Conservation (phyloP, 495 filamentous ascomycete species). For the Hyaloscypha bicolor region DNA sequence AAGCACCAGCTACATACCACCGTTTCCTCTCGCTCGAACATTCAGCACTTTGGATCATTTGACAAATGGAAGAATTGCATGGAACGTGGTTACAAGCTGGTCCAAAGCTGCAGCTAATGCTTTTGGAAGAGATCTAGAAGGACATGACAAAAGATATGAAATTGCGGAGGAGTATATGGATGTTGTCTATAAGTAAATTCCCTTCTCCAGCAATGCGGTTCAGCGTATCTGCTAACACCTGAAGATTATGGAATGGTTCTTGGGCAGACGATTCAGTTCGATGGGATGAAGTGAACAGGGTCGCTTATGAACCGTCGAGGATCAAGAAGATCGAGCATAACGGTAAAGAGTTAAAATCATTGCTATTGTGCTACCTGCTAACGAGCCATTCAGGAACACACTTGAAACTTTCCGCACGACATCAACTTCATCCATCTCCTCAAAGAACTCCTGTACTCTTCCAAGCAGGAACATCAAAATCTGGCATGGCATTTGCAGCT, state of each 20-base stretch:
- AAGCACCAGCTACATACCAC: too few species aligned
- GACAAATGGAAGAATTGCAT: too few species aligned
- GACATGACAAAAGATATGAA: slow-evolving; percentile 54
- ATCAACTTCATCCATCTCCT: slow-evolving; percentile 63
- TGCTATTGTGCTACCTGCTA: too few species aligned
- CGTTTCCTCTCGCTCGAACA: too few species aligned
- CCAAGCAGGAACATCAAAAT: slow-evolving; percentile 60
- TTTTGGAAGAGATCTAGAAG: too few species aligned
- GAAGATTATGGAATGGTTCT: slow-evolving; percentile 57
- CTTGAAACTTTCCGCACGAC: slow-evolving; percentile 51
- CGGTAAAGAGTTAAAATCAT: slow-evolving; percentile 31
- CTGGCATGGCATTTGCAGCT: slow-evolving; percentile 59
- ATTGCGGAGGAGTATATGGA: slow-evolving; percentile 63
- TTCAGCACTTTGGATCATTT: too few species aligned
- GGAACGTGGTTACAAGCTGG: too few species aligned
- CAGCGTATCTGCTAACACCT: too few species aligned
- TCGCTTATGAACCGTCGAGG: slow-evolving; percentile 55
- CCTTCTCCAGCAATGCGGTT: too few species aligned
- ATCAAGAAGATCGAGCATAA: slow-evolving; percentile 61
- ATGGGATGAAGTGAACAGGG: slow-evolving; percentile 50
- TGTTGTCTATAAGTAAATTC: slow-evolving; percentile 46
- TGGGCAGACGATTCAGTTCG: slow-evolving; percentile 58
- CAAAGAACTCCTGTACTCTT: slow-evolving; percentile 65
- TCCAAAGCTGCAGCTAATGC: too few species aligned
- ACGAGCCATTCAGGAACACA: slow-evolving; percentile 54